Conservation (phyloP, 2,329 filamentous ascomycete genomes). For the Cordyceps pruinosa region DNA sequence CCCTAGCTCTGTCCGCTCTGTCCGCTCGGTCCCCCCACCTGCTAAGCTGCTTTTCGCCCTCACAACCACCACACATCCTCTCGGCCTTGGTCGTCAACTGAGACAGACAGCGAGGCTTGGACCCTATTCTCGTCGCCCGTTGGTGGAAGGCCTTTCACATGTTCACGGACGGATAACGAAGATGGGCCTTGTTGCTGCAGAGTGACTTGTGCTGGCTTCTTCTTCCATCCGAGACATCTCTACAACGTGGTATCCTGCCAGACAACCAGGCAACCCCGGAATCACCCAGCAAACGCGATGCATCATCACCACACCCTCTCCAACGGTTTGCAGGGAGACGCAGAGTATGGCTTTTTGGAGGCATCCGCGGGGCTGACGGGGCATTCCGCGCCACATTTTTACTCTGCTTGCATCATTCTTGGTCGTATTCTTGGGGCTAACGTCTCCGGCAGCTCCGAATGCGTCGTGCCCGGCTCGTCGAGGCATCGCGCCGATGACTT, state of each 20-base stretch:
- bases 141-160: constrained; percentile 12
- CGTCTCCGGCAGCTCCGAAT: constrained; percentile 1
- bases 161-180: not conserved
- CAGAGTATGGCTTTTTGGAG: not conserved
- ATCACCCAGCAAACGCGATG: constrained; percentile 6
- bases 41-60: constrained; percentile 1
- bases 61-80: not conserved
- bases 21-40: not conserved
- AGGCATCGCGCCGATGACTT: not conserved
- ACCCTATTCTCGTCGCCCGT: constrained; percentile 13
- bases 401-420: not conserved
- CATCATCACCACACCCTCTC: constrained; percentile 10
- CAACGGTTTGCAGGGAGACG: not conserved
- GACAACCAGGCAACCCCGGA: not conserved
- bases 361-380: constrained; percentile 1
- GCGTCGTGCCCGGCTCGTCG: not conserved
- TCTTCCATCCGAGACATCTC: constrained; percentile 1
- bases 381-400: not conserved
- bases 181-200: not conserved
- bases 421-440: constrained; percentile 1
- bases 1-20: not conserved
- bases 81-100: constrained; percentile 14
- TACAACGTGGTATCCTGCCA: constrained; percentile 4
- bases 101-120: constrained; percentile 21
- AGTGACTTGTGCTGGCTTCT: not conserved